Evolutionary conservation across 768 basidiomycete species (phyloP), one percentile per base, ranked within the genome.

Genomic region (Gymnopilus dilepis): DNA sequence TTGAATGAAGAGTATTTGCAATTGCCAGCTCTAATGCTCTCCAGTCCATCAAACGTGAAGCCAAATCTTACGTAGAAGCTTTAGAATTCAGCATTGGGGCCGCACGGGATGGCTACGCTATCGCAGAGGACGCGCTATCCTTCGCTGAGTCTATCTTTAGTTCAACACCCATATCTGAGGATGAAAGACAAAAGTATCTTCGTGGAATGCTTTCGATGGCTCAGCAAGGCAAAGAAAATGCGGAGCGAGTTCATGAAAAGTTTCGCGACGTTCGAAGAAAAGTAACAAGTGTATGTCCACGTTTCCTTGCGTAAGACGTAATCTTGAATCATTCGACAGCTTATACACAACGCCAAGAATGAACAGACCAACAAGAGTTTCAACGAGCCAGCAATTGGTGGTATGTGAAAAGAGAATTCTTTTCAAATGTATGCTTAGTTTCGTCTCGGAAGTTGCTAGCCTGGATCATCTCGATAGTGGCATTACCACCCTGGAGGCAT

Each of bases 51-150:
- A 52, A 45, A 19, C 1, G 4, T 0, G 60, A 65, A 33, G 58
- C 59, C 17, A n/a, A 42, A 26, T 38, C 21, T n/a, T 66, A 66
- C 42, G 56, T 62, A n/a, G 43, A 30, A 19, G 65, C 61, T 8
- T 56, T 66, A 28, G 59, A 60, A 19, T 37, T 30, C 30, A 60
- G 58, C 31, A 53, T 66, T n/a, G 15, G 40, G 4, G 65, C 65
- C 8, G 58, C 65, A 3, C 54, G 60, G 17, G 19, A 60, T 31
- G 65, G 65, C 0, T 60, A 56, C 48, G 58, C 52, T 24, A 57
- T 63, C 28, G 61, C 60, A 0, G 51, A 57, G 19, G 61, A 66
- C 13, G 65, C 47, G 9, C 17, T 62, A 28, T 34, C 9, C 12
- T 56, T 65, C 30, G 45, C 51, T 12, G 24, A 52, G 15, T 21